Conservation (phyloP, 2,329 filamentous ascomycete species). For the Aspergillus flavus region DNA sequence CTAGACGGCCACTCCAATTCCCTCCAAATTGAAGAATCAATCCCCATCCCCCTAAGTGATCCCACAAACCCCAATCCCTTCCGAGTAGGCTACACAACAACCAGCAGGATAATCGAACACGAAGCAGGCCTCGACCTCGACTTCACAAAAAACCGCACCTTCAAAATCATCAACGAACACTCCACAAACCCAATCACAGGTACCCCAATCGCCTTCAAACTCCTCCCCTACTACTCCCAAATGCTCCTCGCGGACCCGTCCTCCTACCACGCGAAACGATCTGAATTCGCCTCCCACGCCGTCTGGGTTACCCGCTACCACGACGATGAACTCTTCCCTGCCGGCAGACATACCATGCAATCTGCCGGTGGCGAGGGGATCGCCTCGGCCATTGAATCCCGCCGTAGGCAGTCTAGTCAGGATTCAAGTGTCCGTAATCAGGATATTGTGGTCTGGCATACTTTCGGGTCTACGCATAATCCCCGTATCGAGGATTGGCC, state of each 20-base stretch:
- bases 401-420: slow-evolving; percentile 36
- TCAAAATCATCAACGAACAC: slow-evolving; percentile 60
- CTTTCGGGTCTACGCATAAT: slow-evolving; percentile 46
- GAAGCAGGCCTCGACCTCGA: slow-evolving; percentile 49
- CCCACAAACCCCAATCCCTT: slow-evolving; percentile 49
- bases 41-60: slow-evolving; percentile 57
- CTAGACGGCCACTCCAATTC: slow-evolving; percentile 48
- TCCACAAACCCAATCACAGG: slow-evolving; percentile 54
- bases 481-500: slow-evolving; percentile 45
- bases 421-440: slow-evolving; percentile 24
- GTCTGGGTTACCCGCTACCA: slow-evolving; percentile 56
- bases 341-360: slow-evolving; percentile 57
- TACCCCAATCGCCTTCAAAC: slow-evolving; percentile 57
- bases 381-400: slow-evolving; percentile 20
- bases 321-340: slow-evolving; percentile 53
- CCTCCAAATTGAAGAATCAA: slow-evolving; percentile 57
- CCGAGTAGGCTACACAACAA: slow-evolving; percentile 53
- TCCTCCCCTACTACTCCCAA: slow-evolving; percentile 56
- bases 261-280: slow-evolving; percentile 51
- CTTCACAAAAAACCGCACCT: slow-evolving; percentile 46
- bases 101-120: slow-evolving; percentile 43
- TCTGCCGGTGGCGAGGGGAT: slow-evolving; percentile 31
- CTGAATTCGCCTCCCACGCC: slow-evolving; percentile 55
- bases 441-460: slow-evolving; percentile 39
- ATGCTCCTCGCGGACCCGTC: slow-evolving; percentile 56